Conservation (phyloP, 768 basidiomycete genomes). For the Termitomyces sp. region DNA sequence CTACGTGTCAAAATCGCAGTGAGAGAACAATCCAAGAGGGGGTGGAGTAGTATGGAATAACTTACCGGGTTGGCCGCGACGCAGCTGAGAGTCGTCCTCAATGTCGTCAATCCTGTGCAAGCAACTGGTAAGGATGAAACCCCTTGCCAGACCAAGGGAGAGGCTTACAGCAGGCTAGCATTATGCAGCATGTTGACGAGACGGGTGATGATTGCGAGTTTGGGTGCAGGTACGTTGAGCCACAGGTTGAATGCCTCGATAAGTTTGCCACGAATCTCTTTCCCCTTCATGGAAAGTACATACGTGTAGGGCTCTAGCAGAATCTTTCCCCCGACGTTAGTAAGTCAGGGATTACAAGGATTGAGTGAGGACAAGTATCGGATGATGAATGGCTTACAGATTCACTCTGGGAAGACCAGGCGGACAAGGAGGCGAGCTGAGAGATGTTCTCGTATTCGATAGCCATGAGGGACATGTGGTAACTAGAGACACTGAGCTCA, state of each 20-base stretch:
- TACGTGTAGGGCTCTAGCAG: conserved; percentile 85
- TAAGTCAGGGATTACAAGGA: neutral
- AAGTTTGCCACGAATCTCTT: conserved; percentile 84
- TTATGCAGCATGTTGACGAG: conserved; percentile 94
- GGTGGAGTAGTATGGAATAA: neutral
- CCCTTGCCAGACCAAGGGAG: no score
- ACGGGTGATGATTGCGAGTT: conserved; percentile 65
- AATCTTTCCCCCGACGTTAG: neutral
- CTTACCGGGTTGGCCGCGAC: conserved; percentile 78
- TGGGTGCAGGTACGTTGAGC: conserved; percentile 74
- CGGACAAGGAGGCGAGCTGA: neutral
- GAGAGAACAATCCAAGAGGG: no score
- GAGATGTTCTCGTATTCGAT: neutral
- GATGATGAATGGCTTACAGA: neutral
- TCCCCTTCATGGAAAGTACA: conserved; percentile 78
- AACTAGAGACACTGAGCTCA: neutral
- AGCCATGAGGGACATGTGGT: neutral
- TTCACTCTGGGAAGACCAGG: neutral
- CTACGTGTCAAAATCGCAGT: conserved; percentile 25
- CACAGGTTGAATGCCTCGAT: conserved; percentile 92
- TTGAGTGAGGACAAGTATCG: neutral
- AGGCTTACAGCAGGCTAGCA: conserved; percentile 78
- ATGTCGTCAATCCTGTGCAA: conserved; percentile 82
- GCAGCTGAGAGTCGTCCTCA: conserved; percentile 83
- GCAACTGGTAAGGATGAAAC: neutral